Conservation (phyloP, 768 basidiomycete genomes). For the Tricholoma terreum region DNA sequence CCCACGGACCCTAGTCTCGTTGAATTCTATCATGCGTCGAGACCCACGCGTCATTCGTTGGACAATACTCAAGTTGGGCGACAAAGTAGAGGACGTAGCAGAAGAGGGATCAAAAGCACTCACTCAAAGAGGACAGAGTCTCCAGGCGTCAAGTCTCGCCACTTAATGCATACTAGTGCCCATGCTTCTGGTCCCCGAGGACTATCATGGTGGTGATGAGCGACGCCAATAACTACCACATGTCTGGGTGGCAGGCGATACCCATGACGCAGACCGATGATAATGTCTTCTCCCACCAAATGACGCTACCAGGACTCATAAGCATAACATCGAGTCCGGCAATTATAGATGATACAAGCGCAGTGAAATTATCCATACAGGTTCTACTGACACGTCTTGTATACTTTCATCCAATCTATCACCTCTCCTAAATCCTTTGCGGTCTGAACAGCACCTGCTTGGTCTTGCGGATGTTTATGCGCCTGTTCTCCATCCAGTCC, state of each 20-base stretch:
- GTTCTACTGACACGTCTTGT: constrained; percentile 1
- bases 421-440: constrained; percentile 12
- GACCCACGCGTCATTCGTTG: constrained; percentile 85
- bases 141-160: neutral
- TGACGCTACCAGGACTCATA: too few relatives aligned
- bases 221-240: neutral
- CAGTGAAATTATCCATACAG: neutral
- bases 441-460: constrained; percentile 1
- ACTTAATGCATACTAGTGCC: neutral
- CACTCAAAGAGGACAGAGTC: too few relatives aligned
- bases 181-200: too few relatives aligned
- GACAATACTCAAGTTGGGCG: constrained; percentile 76
- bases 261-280: too few relatives aligned
- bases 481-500: constrained; percentile 11
- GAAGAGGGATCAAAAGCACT: constrained; percentile 35
- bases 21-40: constrained; percentile 66
- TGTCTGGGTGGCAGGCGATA: neutral
- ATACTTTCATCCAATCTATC: constrained; percentile 12
- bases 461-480: constrained; percentile 5
- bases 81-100: constrained; percentile 68
- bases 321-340: too few relatives aligned
- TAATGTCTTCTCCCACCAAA: too few relatives aligned
- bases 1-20: constrained; percentile 58
- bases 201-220: too few relatives aligned
- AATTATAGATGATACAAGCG: too few relatives aligned